Conservation (phyloP, 495 filamentous ascomycete genomes). For the Talaromyces nanjingensis region DNA sequence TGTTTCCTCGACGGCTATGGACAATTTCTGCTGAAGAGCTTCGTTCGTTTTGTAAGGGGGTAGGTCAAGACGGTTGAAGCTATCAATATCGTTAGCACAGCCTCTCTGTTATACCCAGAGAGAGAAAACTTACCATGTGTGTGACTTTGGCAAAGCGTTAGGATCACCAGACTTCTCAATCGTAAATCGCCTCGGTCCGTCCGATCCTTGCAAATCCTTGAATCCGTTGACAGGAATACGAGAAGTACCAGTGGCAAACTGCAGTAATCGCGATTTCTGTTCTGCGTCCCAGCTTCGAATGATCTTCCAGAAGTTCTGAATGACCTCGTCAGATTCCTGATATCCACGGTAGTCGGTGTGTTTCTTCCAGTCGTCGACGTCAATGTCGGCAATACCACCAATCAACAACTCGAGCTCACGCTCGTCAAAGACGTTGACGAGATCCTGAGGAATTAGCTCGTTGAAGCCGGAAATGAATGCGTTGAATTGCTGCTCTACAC, state of each 20-base stretch:
- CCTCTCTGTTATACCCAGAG: background rate
- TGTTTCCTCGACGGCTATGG: constrained; percentile 96
- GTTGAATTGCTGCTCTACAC: constrained; percentile 95
- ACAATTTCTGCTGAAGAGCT: constrained; percentile 77
- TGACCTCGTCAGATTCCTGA: constrained; percentile 93
- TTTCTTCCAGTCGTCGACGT: constrained; percentile 99
- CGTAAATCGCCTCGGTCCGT: constrained; percentile 91
- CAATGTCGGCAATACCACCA: constrained; percentile 98
- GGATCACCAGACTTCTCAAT: constrained; percentile 96
- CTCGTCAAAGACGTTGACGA: constrained; percentile 98
- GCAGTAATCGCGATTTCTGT: constrained; percentile 91
- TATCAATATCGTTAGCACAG: constrained; percentile 28
- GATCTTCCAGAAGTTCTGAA: constrained; percentile 98
- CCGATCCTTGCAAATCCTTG: constrained; percentile 97
- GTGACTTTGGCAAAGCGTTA: constrained; percentile 85
- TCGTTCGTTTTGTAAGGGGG: constrained; percentile 89
- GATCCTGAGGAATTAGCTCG: constrained; percentile 90
- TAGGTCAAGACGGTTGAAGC: constrained; percentile 96
- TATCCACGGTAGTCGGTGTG: constrained; percentile 99
- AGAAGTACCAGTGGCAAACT: constrained; percentile 96
- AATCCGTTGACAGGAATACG: constrained; percentile 99
- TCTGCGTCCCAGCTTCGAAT: constrained; percentile 95
- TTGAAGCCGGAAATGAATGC: constrained; percentile 97
- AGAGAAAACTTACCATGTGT: constrained; percentile 81
- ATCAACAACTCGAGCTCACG: constrained; percentile 94